These are phyloP conservation scores for Triglochin maritima DNA, from an alignment of 106 monocot genomes.

Conservation along the genomic window DNA sequence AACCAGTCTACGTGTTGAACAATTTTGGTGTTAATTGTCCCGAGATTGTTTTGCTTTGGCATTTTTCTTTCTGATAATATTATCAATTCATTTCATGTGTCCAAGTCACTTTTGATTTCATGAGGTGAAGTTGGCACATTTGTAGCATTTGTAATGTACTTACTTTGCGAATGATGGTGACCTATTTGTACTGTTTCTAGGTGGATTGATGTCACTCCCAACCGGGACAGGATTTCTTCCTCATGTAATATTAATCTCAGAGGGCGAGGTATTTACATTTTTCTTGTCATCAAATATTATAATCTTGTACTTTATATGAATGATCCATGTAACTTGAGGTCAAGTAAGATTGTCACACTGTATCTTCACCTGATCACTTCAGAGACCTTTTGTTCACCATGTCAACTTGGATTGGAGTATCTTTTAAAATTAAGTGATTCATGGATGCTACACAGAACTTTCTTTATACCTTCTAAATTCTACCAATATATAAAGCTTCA, in stretches of 20 bases:
- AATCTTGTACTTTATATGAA: not conserved
- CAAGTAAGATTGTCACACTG: not conserved
- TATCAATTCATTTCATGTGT: not conserved
- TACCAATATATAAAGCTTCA: too few relatives aligned
- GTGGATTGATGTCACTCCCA: conserved; percentile 48
- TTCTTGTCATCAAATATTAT: not conserved
- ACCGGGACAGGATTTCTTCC: conserved; percentile 61
- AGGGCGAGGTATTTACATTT: conserved; percentile 42
- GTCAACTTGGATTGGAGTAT: not conserved
- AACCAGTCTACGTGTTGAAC: too few relatives aligned
- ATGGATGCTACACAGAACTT: too few relatives aligned
- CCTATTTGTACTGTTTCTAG: conserved; percentile 12
- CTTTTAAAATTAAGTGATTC: not conserved
- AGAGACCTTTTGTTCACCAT: not conserved
- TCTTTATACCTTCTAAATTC: too few relatives aligned
- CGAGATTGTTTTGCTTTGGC: not conserved
- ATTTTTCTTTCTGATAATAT: not conserved
- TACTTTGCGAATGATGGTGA: not conserved
- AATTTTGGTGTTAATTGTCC: not conserved
- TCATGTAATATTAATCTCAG: conserved; percentile 41
- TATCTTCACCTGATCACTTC: not conserved
- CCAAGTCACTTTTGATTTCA: not conserved
- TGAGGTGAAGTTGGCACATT: not conserved
- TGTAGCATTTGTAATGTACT: not conserved
- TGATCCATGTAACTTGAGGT: not conserved